Conservation (phyloP, 768 basidiomycete species). For the Pleurotus eryngii region DNA sequence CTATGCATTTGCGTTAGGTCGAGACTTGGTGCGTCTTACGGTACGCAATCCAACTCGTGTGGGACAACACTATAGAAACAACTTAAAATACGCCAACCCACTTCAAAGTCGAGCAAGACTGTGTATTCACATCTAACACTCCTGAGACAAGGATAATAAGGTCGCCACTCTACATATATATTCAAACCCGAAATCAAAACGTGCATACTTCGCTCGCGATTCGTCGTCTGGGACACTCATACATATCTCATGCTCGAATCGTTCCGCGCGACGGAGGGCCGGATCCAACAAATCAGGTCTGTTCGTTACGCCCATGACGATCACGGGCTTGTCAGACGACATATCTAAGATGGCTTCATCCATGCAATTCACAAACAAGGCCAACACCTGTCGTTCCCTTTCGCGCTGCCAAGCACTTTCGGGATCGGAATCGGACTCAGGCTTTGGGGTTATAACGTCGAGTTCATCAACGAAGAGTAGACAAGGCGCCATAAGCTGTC, state of each 20-base stretch:
- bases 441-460: constrained; percentile 94
- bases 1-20: too few relatives aligned
- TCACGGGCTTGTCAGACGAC: constrained; percentile 91
- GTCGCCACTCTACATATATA: too few relatives aligned
- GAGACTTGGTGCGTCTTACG: too few relatives aligned
- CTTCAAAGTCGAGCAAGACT: too few relatives aligned
- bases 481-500: constrained; percentile 83
- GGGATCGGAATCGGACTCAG: constrained; percentile 25
- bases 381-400: constrained; percentile 97
- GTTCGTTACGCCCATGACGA: constrained; percentile 96
- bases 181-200: too few relatives aligned
- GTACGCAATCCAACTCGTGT: too few relatives aligned
- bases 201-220: constrained; percentile 79
- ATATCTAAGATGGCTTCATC: constrained; percentile 74
- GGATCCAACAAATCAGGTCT: constrained; percentile 93
- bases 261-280: constrained; percentile 86
- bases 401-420: constrained; percentile 92
- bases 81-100: too few relatives aligned
- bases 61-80: too few relatives aligned
- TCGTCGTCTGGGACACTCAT: constrained; percentile 96
- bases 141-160: too few relatives aligned
- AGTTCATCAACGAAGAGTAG: constrained; percentile 97
- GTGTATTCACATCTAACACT: too few relatives aligned
- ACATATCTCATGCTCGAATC: constrained; percentile 97
- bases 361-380: constrained; percentile 97